Conservation (phyloP, 352 stramenopile species). For the Halophytophthora polymorphica region DNA sequence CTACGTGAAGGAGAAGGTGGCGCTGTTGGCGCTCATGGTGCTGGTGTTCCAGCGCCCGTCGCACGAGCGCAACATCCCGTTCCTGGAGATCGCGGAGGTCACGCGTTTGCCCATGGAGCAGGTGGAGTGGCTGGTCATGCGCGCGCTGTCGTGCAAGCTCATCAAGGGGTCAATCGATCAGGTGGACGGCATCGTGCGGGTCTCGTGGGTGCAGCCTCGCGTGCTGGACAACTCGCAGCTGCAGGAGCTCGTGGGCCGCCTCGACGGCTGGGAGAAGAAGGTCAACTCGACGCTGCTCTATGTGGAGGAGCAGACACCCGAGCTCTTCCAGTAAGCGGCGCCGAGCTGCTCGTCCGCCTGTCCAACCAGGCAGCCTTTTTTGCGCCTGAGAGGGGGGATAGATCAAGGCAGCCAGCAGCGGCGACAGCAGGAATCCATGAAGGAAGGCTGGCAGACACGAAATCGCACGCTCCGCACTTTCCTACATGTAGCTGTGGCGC, state of each 20-base stretch:
- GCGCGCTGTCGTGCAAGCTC: conserved; percentile 94
- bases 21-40: conserved; percentile 95
- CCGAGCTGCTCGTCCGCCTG: conserved; percentile 4
- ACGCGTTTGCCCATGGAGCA: conserved; percentile 85
- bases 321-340: conserved; percentile 74
- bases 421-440: background rate
- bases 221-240: conserved; percentile 82
- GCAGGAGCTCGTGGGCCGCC: conserved; percentile 61
- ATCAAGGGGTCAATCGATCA: conserved; percentile 94
- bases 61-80: conserved; percentile 92
- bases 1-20: conserved; percentile 98
- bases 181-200: conserved; percentile 91
- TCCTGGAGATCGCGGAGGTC: conserved; percentile 91
- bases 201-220: conserved; percentile 95
- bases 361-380: conserved; percentile 2
- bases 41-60: conserved; percentile 95
- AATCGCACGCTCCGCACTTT: background rate
- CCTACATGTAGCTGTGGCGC: background rate
- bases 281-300: conserved; percentile 82
- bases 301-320: conserved; percentile 83
- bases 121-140: conserved; percentile 99
- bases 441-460: background rate
- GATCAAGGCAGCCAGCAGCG: conserved; percentile 7
- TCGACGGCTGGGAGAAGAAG: conserved; percentile 81
- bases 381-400: conserved; percentile 9